Evolutionary conservation across 306 rosid species (phyloP).

Genomic region (Dryas drummondii): DNA sequence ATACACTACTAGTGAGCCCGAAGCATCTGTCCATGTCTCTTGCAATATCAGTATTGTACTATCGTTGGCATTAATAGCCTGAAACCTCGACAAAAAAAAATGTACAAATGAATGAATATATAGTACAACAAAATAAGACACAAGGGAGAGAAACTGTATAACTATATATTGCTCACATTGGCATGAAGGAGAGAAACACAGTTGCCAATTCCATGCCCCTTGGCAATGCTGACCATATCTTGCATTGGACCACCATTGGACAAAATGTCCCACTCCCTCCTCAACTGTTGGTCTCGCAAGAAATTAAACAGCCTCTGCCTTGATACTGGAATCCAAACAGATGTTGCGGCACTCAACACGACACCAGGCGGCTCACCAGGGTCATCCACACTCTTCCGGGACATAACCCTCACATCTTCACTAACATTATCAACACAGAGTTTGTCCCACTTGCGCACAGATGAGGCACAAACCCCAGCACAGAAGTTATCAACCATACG

Average conservation of each 20-base stretch:
- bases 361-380: slow-evolving; percentile 63
- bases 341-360: slow-evolving; percentile 73
- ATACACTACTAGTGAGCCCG: slow-evolving; percentile 68
- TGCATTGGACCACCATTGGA: slow-evolving; percentile 50
- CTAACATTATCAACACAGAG: slow-evolving; percentile 40
- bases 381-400: slow-evolving; percentile 44
- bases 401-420: slow-evolving; percentile 61
- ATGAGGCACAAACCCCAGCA: slow-evolving; percentile 63
- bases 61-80: slow-evolving; percentile 47
- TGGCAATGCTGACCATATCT: slow-evolving; percentile 56
- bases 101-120: neutral
- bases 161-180: slow-evolving; percentile 40
- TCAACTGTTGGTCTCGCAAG: slow-evolving; percentile 46
- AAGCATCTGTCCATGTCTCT: slow-evolving; percentile 68
- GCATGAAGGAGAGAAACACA: slow-evolving; percentile 68
- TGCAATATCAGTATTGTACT: slow-evolving; percentile 58
- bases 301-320: slow-evolving; percentile 59
- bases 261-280: slow-evolving; percentile 75
- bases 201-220: slow-evolving; percentile 58
- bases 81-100: slow-evolving; percentile 12
- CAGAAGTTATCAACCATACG: slow-evolving; percentile 74
- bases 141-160: neutral
- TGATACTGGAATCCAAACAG: slow-evolving; percentile 72
- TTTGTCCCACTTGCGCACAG: slow-evolving; percentile 55
- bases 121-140: neutral